Base-by-base conservation (phyloP, 176 grass and related monocot species). In the Urochloa ruziziensis region DNA sequence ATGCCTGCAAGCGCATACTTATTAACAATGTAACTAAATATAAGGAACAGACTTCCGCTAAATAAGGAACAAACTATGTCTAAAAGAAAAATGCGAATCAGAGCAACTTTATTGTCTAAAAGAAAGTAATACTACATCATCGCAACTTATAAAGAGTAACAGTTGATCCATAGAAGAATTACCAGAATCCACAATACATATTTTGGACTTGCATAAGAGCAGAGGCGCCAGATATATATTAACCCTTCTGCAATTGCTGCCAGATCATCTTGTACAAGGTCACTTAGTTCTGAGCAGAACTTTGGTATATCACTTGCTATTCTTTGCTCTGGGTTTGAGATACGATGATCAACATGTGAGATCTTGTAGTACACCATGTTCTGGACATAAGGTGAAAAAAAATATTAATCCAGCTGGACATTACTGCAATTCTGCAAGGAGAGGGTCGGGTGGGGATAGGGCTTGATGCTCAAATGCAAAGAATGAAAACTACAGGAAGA, bases 331-430 rank as follows among this genome's bases (percentile, higher is more conserved):
- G 96, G 96, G 56, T 94, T 99, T 82, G 88, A 83, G 67, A 99
- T 96, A 58, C 87, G 88, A 80, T 92, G 80, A 78, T 99, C 96
- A 29, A 99, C 93, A 85, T 99, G 85, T 62, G 96, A 99, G 77
- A 99, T 94, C 86, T 99, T 99, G 89, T 99, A 99, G 84, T 99
- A 99, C 42, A 94, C 96, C 93, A 96, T 96, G 80, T 96, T 94
- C 96, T 99, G 93, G 70, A 84, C 42, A 87, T 42, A 81, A 90
- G 37, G 21, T 29, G 35, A 35, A 29, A 77, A 83, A 61, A 82
- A 61, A 75, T 28, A 48, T 28, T 43, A 62, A 73, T 27, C n/a
- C 43, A 74, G 37, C 2, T 83, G 43, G 7, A 18, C 19, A 30
- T 35, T 56, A 51, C 15, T 62, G 10, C 13, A 27, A 18, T 48